phyloP scores from a whole-genome alignment of 768 basidiomycete genomes.

The Mrakia hoshinonis region DNA sequence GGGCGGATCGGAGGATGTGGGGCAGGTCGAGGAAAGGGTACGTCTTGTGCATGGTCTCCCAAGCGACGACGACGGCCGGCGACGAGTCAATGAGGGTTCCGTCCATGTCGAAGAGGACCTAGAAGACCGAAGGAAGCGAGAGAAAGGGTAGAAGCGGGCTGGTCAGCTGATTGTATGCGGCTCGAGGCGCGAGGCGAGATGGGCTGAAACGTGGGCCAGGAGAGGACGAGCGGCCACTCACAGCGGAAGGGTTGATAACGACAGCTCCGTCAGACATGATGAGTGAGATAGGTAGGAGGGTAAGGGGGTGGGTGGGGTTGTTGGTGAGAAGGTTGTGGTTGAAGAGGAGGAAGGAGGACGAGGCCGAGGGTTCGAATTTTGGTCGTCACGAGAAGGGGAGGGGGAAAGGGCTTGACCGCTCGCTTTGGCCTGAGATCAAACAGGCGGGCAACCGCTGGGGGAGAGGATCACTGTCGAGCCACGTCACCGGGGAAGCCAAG shows the following conservation, averaged over 20 bases:
- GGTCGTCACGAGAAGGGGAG: background rate
- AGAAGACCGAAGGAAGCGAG: background rate
- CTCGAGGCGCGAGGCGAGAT: background rate
- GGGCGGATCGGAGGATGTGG: constrained; percentile 30
- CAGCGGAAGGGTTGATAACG: constrained; percentile 8
- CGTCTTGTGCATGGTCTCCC: constrained; percentile 22
- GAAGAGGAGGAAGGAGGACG: background rate
- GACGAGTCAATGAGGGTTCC: constrained; percentile 30
- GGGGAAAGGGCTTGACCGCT: no score
- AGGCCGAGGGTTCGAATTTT: background rate
- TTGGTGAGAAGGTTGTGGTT: background rate
- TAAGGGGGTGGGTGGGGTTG: background rate
- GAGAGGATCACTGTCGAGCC: no score
- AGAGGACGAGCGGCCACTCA: background rate
- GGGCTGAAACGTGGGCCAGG: background rate
- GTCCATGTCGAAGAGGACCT: constrained; percentile 29
- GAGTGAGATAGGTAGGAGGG: background rate
- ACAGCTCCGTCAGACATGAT: constrained; percentile 2
- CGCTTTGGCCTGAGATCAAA: no score
- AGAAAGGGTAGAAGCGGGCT: background rate
- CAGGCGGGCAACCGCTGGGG: no score
- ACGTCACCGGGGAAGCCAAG: no score
- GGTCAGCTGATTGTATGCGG: no score
- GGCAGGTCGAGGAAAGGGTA: constrained; percentile 23
- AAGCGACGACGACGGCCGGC: constrained; percentile 28